A percentile compares a stretch with the other conserved stretches of the same genome.
phyloP scores from a whole-genome alignment of 2,329 filamentous ascomycete species.

The Fusarium newnesense region DNA sequence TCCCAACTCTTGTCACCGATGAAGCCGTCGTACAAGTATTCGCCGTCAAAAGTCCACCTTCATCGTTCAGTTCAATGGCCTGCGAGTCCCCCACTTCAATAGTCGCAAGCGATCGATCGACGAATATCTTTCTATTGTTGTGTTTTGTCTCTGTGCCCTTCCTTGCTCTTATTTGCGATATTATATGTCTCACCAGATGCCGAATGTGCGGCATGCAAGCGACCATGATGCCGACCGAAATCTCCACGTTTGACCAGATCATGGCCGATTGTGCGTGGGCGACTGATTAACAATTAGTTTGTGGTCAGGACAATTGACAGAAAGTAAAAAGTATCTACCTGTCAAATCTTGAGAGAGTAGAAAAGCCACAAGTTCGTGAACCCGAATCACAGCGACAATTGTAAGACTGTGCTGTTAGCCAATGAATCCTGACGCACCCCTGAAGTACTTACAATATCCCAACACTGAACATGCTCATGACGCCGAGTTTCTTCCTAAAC shows the following conservation, averaged over 20 bases:
- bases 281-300: background rate
- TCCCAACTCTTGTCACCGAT: background rate
- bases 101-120: conserved; percentile 16
- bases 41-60: background rate
- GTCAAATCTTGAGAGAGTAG: conserved; percentile 2
- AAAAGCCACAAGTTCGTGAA: conserved; percentile 2
- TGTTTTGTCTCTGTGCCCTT: background rate
- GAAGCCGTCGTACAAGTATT: background rate
- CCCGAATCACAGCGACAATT: conserved; percentile 9
- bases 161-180: background rate
- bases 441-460: conserved; percentile 13
- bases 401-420: conserved; percentile 5
- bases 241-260: conserved; percentile 16
- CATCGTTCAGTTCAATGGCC: background rate
- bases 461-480: conserved; percentile 29
- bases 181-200: background rate
- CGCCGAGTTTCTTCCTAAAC: conserved; percentile 16
- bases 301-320: accelerated
- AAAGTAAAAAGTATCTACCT: background rate
- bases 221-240: conserved; percentile 24
- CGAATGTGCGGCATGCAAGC: conserved; percentile 27
- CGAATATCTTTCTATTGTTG: background rate
- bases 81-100: background rate
- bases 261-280: conserved; percentile 10
- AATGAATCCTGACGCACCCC: accelerated